Base-by-base conservation (phyloP, 2,329 filamentous ascomycete species). In the Hysterium pulicare region DNA sequence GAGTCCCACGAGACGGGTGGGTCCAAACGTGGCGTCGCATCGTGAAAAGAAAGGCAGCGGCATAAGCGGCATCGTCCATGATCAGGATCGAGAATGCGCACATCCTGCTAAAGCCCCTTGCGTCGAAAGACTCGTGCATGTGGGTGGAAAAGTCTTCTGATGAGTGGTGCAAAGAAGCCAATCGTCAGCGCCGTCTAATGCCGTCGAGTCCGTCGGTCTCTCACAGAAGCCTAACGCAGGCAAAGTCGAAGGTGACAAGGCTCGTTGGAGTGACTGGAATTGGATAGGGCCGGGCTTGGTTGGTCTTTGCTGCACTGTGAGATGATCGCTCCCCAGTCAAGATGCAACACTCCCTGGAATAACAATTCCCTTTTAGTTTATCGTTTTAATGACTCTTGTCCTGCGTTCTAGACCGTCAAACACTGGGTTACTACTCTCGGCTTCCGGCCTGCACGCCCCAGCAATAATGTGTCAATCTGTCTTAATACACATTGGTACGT, bases 1-100 rank as follows among this genome's bases (percentile, higher is more conserved):
- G 48, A 6, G 38, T 51, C 50, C 61, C 60, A 63, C 59, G 59
- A 64, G 58, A 62, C 47, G 50, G 50, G 61, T 66, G 62, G 62
- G 55, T 55, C 60, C 46, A 40, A 62, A 61, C 58, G 59, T 66
- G 62, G 60, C 62, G 61, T 49, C 46, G 47, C 53, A 57, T 57
- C 49, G 53, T 50, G 44, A 49, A 54, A 52, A 50, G 38, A 38
- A 51, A 44, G 37, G 40, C 47, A 51, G 51, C 55, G 48, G 54
- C 51, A 55, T 54, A 42, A 47, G 49, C 53, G 50, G 57, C 49
- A 31, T 40, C 24, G 7, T 11, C 37, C 23, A 40, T 20, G 19
- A 35, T 13, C 33, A 35, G 20, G 33, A 13, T 17, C 33, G 19
- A 15, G 48, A 48, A 44, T 45, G 49, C 46, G 13, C 13, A n/a